Base-by-base conservation (phyloP, 2,329 filamentous ascomycete species). In the Pyrenophora tritici-repentis region DNA sequence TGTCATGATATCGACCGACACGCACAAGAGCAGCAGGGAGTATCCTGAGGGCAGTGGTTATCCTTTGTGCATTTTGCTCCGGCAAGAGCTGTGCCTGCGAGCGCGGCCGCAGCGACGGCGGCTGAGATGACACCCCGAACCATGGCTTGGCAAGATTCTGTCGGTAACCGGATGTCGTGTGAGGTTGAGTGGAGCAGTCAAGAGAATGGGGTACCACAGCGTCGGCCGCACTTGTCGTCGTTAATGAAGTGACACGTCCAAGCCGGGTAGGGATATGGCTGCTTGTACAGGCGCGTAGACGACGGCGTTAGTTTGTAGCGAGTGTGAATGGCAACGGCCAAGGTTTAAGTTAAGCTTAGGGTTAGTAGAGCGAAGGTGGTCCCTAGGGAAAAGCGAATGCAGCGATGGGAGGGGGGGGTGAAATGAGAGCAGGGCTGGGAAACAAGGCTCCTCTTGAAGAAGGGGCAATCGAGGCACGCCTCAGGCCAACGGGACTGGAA, bases 1-100 rank as follows among this genome's bases (percentile, higher is more conserved):
- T 10, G 7, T 32, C 34, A 13, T 7, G 4, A n/a, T 32, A n/a
- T 16, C 16, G 14, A 22, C 24, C 22, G 26, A 8, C 18, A 70
- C 74, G 53, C 64, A 76, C 73, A 62, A 42, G 71, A 73, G 60
- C 73, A 75, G 63, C 74, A 76, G 9, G 74, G 74, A 29, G 74
- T 52, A 1, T 83, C 81, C 66, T 86, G 72, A 7, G 91, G 90
- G 71, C 91, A 96, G 58, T 65, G 86, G 72, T 41, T 83, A 72
- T 71, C 76, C 69, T 58, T 71, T 56, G 67, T 73, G 73, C 68
- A 79, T 78, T 63, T 73, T 59, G 74, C 61, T 53, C 59, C 60
- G 3, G 61, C 71, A 31, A 63, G 43, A 35, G 67, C 68, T 35
- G 64, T 50, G 58, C 60, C 55, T 6, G 56, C 57, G 17, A 71